Evolutionary conservation across 805 yeast species (phyloP), one percentile per base, ranked within the genome.

Genomic region (Vanderwaltozyma polyspora): DNA sequence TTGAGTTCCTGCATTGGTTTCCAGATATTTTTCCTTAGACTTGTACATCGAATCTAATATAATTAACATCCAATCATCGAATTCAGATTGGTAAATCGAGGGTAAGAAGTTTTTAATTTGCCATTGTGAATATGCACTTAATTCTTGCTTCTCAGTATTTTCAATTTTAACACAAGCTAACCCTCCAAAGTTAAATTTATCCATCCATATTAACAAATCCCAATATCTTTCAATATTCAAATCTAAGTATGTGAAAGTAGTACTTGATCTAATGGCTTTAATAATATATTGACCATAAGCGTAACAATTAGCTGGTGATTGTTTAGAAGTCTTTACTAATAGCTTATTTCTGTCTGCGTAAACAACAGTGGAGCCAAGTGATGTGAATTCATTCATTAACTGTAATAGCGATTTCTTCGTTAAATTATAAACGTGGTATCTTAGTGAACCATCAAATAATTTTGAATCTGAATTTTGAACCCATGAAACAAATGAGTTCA

Each of bases 191-290:
- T 91, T 91, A 48, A 72, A 74, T 45, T 79, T 77, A 53, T 91
- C 95, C 94, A 89, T 82, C 97, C 96, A 93, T 2, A 91, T 62
- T 42, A 91, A 62, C n/a, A 79, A 50, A 54, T 91, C 96, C 98
- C 98, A 91, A 51, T 83, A 86, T 48, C 74, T 76, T 10, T 65
- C 68, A 28, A 89, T 78, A 15, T 63, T 60, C 43, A 91, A 59
- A 45, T 87, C 96, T 44, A 91, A 61, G 53, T 76, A 86, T 44
- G 79, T 75, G 62, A 91, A 91, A 43, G 86, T 58, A 0, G 94
- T 89, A 45, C 77, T 81, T 0, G 85, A 67, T 48, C 95, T 66
- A 3, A 84, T 74, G 2, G 93, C 76, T 43, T 80, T 79, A 19
- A 82, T 68, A 28, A 84, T 65, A 51, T 85, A 85, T 44, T 84